Conservation (phyloP, 106 monocot species). For the Xerophyta viscosa region DNA sequence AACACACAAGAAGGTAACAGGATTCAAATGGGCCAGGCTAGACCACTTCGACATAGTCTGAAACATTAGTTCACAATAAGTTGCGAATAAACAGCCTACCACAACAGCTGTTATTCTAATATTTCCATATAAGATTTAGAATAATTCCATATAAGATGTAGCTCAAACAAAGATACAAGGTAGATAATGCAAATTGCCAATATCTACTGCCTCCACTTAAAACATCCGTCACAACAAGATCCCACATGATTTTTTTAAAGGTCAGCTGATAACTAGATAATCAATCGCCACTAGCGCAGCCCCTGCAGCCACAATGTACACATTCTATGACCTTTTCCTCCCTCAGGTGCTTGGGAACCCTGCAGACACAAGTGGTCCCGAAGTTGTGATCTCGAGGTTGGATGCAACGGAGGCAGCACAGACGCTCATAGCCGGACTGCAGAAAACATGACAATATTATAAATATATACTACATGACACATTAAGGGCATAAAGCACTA, state of each 20-base stretch:
- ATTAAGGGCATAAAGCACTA: no score
- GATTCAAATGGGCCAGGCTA: no score
- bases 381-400: conserved; percentile 92
- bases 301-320: conserved; percentile 83
- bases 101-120: no score
- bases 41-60: no score
- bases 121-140: no score
- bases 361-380: conserved; percentile 80
- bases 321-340: conserved; percentile 95
- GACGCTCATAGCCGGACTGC: conserved; percentile 82
- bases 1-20: no score
- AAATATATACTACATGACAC: background rate
- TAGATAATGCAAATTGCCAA: no score
- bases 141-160: no score
- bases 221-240: background rate
- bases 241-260: background rate
- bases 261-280: background rate
- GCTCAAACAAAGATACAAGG: no score
- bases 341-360: conserved; percentile 83
- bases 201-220: no score
- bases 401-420: conserved; percentile 95
- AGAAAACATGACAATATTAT: conserved; percentile 1
- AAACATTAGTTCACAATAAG: no score
- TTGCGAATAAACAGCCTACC: no score
- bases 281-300: conserved; percentile 92